Percentiles rank a stretch among this genome's conserved stretches.
phyloP scores from a whole-genome alignment of 176 grass and related monocot genomes.

The Pharus latifolius region DNA sequence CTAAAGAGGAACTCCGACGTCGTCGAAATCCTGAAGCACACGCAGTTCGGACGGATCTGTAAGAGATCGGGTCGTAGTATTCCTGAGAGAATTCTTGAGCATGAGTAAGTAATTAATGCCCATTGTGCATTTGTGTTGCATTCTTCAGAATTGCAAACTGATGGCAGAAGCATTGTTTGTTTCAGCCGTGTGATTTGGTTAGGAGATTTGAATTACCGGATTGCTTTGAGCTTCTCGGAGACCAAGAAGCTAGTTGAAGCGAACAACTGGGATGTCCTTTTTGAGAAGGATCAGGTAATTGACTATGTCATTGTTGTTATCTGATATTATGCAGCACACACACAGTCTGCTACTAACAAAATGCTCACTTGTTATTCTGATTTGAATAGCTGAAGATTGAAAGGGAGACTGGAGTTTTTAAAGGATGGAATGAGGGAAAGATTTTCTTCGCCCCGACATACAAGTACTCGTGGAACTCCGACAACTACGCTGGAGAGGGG shows the following conservation, averaged over 20 bases:
- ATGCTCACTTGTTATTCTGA: neutral
- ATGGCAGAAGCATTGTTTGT: neutral
- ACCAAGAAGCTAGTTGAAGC: constrained; percentile 58
- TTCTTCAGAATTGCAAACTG: neutral
- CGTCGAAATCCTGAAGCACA: constrained; percentile 72
- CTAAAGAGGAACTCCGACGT: constrained; percentile 78
- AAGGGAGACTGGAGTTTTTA: constrained; percentile 65
- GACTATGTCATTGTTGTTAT: too few relatives aligned
- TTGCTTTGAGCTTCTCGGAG: constrained; percentile 55
- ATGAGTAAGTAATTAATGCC: constrained; percentile 50
- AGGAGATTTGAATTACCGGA: constrained; percentile 82
- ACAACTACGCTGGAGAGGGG: constrained; percentile 52
- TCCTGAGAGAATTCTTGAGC: constrained; percentile 70
- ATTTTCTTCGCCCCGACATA: constrained; percentile 87
- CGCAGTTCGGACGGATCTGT: constrained; percentile 54
- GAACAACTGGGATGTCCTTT: constrained; percentile 68
- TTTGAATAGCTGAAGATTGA: constrained; percentile 59
- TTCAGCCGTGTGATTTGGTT: constrained; percentile 74
- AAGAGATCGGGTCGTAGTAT: constrained; percentile 42
- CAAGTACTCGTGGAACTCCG: constrained; percentile 84
- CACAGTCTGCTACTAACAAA: neutral
- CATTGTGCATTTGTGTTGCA: neutral
- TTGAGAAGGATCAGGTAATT: constrained; percentile 76
- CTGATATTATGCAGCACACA: too few relatives aligned
- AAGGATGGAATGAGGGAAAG: constrained; percentile 77